These are phyloP conservation scores for Harringtonia aguacate DNA, from an alignment of 2,329 filamentous ascomycete species.

Conservation along the genomic window DNA sequence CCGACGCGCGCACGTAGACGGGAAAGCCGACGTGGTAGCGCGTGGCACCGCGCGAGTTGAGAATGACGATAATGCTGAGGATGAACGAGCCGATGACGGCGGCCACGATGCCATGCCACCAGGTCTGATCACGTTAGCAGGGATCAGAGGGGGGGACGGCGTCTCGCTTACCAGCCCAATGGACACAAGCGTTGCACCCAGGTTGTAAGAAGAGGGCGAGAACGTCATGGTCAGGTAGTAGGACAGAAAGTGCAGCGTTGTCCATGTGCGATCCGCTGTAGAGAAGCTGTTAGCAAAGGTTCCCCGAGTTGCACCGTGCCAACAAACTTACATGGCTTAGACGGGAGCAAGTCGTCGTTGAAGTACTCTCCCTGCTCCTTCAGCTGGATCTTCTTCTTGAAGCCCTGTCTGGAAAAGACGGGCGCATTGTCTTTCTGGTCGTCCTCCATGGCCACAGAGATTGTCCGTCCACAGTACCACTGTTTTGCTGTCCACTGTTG, in stretches of 20 bases:
- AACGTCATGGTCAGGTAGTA: slow-evolving; percentile 23
- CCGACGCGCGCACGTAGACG: slow-evolving; percentile 20
- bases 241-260: slow-evolving; percentile 18
- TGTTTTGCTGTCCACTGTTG: too few relatives aligned
- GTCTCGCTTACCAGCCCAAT: slow-evolving; percentile 18
- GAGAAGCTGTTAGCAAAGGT: not conserved
- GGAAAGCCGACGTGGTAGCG: slow-evolving; percentile 24
- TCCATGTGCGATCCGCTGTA: slow-evolving; percentile 14
- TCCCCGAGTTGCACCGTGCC: not conserved
- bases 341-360: slow-evolving; percentile 16
- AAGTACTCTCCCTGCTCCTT: slow-evolving; percentile 12
- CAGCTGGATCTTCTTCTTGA: slow-evolving; percentile 4
- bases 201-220: slow-evolving; percentile 22
- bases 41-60: slow-evolving; percentile 22
- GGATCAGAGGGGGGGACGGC: not conserved
- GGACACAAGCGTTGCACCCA: slow-evolving; percentile 18
- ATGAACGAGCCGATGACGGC: slow-evolving; percentile 19
- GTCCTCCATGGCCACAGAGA: too few relatives aligned
- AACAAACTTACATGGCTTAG: slow-evolving; percentile 8
- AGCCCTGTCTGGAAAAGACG: slow-evolving; percentile 5
- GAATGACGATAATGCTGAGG: slow-evolving; percentile 20
- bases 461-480: too few relatives aligned
- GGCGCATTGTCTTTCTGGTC: too few relatives aligned
- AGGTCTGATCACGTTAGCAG: slow-evolving; percentile 6
- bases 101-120: slow-evolving; percentile 22